phyloP scores from a whole-genome alignment of 306 rosid species.

The Astragalus membranaceus region DNA sequence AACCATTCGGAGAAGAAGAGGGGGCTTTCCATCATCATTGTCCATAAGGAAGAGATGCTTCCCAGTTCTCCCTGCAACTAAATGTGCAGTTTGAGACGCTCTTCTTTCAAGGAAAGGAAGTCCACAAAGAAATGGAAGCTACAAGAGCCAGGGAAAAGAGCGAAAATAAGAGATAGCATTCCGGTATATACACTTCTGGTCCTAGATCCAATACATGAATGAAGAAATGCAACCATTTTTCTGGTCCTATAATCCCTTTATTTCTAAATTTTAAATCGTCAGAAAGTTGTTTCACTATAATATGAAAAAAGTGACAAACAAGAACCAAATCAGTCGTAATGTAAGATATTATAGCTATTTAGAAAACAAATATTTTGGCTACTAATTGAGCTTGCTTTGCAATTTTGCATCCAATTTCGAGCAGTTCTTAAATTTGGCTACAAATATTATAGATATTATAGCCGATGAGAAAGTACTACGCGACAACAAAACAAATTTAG shows the following conservation, averaged over 20 bases:
- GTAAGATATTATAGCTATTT: background rate
- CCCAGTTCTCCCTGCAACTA: constrained; percentile 87
- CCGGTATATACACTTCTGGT: background rate
- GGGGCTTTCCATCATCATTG: constrained; percentile 59
- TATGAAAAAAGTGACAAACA: background rate
- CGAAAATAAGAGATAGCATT: background rate
- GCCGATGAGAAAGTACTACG: too few relatives aligned
- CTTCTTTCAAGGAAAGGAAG: constrained; percentile 90
- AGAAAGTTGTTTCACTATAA: background rate
- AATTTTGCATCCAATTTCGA: background rate
- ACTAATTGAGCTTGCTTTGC: background rate
- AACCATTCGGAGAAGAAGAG: constrained; percentile 88
- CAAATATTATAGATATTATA: too few relatives aligned
- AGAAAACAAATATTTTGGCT: background rate
- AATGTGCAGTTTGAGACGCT: constrained; percentile 89
- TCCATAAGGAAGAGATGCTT: constrained; percentile 93
- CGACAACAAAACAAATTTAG: too few relatives aligned
- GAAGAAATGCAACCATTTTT: constrained; percentile 3
- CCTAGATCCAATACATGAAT: background rate
- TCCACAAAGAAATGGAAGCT: constrained; percentile 92
- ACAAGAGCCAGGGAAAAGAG: constrained; percentile 18
- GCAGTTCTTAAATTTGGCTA: too few relatives aligned
- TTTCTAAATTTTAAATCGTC: background rate
- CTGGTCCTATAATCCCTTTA: background rate
- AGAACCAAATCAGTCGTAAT: background rate